Evolutionary conservation across 768 basidiomycete species (phyloP), one percentile per base, ranked within the genome.

Genomic region (Mycena metata): DNA sequence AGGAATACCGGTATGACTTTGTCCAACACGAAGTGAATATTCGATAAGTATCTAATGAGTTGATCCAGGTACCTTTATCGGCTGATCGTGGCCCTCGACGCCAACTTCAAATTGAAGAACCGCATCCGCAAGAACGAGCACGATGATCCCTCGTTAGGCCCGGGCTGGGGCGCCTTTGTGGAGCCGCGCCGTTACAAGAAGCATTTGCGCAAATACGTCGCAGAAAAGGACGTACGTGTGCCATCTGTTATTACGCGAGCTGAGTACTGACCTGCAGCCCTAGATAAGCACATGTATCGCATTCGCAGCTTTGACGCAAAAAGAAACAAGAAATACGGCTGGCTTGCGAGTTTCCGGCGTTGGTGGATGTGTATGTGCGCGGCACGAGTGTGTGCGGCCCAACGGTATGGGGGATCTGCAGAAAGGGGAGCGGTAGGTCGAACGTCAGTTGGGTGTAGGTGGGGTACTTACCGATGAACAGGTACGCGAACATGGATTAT

Each of bases 51-150:
- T 43, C 8, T 13, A 9, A 11, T 19, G 8, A 11, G 13, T 13
- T 16, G 17, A 17, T n/a, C 5, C 17, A 78, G 76, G 26, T 78
- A 57, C 47, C 46, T 77, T 1, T 76, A 74, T 60, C 67, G 59
- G 15, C 58, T 74, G 1, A 59, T 74, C 39, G 39, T 78, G 19
- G 68, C 76, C 2, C 35, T 76, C 23, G 77, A 77, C 64, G 74
- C 76, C 15, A 76, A 76, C 49, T 78, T 78, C 54, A 56, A 64
- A 2, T 61, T 77, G 16, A 78, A 77, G 43, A 69, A 72, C n/a
- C 60, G 58, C 16, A 24, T 67, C 24, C 47, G 42, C 3, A 33
- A 41, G 12, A 61, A 52, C 23, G 49, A 63, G 19, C 49, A 54
- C 33, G 24, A 64, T n/a, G 71, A 72, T 36, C 68, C 63, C 0